Conservation (phyloP, 2,329 filamentous ascomycete species). For the Gliomastix tumulicola region DNA sequence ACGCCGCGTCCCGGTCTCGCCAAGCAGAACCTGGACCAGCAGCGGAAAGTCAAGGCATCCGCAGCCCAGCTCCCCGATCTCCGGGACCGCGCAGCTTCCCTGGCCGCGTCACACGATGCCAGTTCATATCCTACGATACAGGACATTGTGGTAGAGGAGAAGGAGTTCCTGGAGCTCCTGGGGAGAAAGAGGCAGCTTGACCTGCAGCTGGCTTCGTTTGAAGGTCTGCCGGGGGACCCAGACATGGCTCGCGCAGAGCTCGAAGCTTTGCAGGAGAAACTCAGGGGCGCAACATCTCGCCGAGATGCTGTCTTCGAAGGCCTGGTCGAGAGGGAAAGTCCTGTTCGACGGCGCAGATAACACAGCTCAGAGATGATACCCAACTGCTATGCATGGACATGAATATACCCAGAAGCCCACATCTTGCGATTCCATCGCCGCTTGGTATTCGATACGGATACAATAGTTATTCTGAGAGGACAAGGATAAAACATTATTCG, state of each 20-base stretch:
- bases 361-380: too few species aligned
- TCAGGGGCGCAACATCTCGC: conserved; percentile 52
- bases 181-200: conserved; percentile 54
- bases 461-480: too few species aligned
- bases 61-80: conserved; percentile 58
- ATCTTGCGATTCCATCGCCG: too few species aligned
- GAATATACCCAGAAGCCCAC: too few species aligned
- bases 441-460: too few species aligned
- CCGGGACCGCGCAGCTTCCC: conserved; percentile 39
- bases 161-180: conserved; percentile 49
- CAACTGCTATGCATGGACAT: too few species aligned
- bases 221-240: conserved; percentile 65
- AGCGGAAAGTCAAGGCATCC: conserved; percentile 62
- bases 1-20: conserved; percentile 51
- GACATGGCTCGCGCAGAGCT: conserved; percentile 64
- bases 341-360: conserved; percentile 30
- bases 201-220: conserved; percentile 56
- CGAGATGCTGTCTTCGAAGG: conserved; percentile 72
- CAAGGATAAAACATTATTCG: too few species aligned
- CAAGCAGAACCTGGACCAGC: conserved; percentile 67
- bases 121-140: conserved; percentile 44
- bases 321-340: conserved; percentile 57
- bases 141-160: conserved; percentile 51
- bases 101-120: conserved; percentile 22
- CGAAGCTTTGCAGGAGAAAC: conserved; percentile 56